Conservation (phyloP, 2,329 filamentous ascomycete genomes). For the Alternaria burnsii region DNA sequence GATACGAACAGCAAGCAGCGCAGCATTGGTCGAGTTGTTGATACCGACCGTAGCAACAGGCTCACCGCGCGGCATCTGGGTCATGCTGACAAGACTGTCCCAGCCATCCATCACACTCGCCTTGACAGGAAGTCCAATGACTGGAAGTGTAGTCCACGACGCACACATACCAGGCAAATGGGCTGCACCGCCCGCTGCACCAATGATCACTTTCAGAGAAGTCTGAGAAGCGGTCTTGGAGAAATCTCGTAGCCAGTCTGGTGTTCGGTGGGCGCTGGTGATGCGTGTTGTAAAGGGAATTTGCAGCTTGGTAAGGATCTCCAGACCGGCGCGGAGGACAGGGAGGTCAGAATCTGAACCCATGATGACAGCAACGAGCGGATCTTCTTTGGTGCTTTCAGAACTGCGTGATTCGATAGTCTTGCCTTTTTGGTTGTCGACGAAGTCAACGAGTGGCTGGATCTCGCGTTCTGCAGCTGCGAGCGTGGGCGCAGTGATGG, state of each 20-base stretch:
- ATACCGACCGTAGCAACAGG: constrained; percentile 56
- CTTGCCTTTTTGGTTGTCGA: constrained; percentile 63
- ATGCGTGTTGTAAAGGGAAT: constrained; percentile 78
- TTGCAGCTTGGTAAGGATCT: constrained; percentile 72
- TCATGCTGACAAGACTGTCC: constrained; percentile 61
- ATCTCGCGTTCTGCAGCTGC: constrained; percentile 72
- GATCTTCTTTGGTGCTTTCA: constrained; percentile 42
- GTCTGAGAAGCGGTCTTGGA: constrained; percentile 50
- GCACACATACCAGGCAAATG: constrained; percentile 63
- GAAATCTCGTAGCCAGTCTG: constrained; percentile 57
- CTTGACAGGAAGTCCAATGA: constrained; percentile 62
- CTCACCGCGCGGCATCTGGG: constrained; percentile 61
- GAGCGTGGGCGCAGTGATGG: constrained; percentile 75
- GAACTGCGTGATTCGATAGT: constrained; percentile 30
- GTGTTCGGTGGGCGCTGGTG: constrained; percentile 72
- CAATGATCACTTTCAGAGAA: constrained; percentile 58
- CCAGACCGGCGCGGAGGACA: constrained; percentile 70
- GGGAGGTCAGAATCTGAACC: constrained; percentile 81
- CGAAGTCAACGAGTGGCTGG: constrained; percentile 72
- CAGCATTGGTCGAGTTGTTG: constrained; percentile 58
- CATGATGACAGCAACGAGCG: constrained; percentile 81
- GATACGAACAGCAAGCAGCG: constrained; percentile 57
- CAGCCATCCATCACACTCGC: constrained; percentile 59
- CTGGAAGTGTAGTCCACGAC: constrained; percentile 59
- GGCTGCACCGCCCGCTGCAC: constrained; percentile 59